These are phyloP conservation scores for Albifimbria verrucaria DNA, from an alignment of 2,329 filamentous ascomycete genomes.

Conservation along the genomic window DNA sequence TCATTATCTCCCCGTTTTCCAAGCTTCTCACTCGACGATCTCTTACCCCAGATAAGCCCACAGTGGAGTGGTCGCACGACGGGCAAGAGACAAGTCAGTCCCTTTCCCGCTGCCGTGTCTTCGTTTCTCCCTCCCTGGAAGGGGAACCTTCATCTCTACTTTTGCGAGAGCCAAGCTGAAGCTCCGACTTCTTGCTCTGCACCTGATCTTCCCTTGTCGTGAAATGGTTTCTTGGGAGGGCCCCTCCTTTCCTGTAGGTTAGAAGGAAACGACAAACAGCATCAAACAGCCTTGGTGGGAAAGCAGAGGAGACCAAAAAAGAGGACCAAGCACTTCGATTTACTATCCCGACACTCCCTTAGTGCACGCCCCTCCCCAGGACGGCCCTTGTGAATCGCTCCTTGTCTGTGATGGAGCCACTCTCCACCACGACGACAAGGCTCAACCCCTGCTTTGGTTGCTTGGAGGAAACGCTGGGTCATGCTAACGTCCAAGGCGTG, in stretches of 20 bases:
- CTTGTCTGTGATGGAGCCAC: background rate
- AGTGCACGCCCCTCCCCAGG: background rate
- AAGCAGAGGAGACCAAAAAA: background rate
- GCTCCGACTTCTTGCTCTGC: too few relatives aligned
- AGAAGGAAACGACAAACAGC: too few relatives aligned
- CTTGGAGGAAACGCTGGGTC: background rate
- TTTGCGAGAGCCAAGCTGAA: too few relatives aligned
- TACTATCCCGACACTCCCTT: background rate
- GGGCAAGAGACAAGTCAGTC: too few relatives aligned
- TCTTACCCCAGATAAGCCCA: background rate
- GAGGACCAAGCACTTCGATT: background rate
- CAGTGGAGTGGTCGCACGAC: background rate
- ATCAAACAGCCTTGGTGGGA: too few relatives aligned
- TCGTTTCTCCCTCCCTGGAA: too few relatives aligned
- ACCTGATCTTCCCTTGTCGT: background rate
- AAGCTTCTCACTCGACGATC: too few relatives aligned
- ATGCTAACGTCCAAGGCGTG: background rate
- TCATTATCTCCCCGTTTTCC: background rate
- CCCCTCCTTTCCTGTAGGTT: too few relatives aligned
- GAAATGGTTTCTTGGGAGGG: background rate
- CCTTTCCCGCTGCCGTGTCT: too few relatives aligned
- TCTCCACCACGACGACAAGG: background rate
- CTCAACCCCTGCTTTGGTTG: background rate
- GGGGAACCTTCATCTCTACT: too few relatives aligned
- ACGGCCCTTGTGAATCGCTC: background rate